These are phyloP conservation scores for Neoascochyta sp. DNA, from an alignment of 2,329 filamentous ascomycete species.

Conservation along the genomic window DNA sequence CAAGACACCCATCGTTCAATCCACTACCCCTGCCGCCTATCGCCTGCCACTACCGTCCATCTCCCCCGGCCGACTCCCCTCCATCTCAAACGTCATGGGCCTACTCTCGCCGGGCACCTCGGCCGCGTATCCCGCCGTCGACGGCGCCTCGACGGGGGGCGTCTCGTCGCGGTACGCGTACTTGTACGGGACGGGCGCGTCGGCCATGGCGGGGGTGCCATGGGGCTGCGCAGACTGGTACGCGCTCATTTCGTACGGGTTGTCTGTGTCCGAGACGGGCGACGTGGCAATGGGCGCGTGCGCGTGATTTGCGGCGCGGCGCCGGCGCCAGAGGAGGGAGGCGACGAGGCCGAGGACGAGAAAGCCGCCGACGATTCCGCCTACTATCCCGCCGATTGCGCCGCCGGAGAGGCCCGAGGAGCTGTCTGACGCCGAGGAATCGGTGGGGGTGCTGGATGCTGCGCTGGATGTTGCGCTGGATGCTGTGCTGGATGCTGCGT, in stretches of 20 bases:
- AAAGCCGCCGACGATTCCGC: slow-evolving; percentile 13
- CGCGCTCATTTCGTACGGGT: slow-evolving; percentile 8
- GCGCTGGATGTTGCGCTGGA: neutral
- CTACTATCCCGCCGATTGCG: slow-evolving; percentile 15
- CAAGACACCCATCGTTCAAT: no score
- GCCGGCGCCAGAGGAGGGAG: slow-evolving; percentile 10
- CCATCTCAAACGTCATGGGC: slow-evolving; percentile 4
- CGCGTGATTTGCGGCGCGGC: slow-evolving; percentile 2
- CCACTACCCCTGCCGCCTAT: neutral
- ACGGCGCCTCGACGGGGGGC: neutral
- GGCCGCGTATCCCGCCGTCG: slow-evolving; percentile 3
- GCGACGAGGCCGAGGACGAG: slow-evolving; percentile 7
- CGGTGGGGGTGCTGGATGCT: neutral
- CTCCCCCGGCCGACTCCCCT: slow-evolving; percentile 6
- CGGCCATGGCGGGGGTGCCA: slow-evolving; percentile 2
- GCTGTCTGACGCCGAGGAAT: neutral
- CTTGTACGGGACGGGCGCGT: slow-evolving; percentile 6
- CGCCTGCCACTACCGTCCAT: slow-evolving; percentile 7
- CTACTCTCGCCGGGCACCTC: slow-evolving; percentile 1
- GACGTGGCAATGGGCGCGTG: slow-evolving; percentile 4
- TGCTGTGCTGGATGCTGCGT: slow-evolving; percentile 2
- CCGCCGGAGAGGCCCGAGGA: slow-evolving; percentile 12
- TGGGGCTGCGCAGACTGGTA: slow-evolving; percentile 5
- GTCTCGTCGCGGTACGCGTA: slow-evolving; percentile 5
- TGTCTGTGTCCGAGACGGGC: slow-evolving; percentile 7